Base-by-base conservation (phyloP, 2,329 filamentous ascomycete genomes). In the Nectriaceae sp. region DNA sequence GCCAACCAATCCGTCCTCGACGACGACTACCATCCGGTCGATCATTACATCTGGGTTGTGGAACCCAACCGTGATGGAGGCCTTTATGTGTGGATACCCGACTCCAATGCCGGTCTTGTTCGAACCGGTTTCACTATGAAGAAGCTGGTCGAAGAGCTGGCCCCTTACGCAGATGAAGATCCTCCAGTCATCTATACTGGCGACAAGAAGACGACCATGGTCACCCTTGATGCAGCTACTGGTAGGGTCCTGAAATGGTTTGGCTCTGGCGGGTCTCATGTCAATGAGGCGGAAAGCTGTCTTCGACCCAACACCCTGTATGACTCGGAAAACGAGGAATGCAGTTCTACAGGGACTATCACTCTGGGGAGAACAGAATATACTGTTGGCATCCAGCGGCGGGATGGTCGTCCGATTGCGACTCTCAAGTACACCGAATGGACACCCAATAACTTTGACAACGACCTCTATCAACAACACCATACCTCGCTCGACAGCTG, bases 381-480 rank as follows among this genome's bases (percentile, higher is more conserved):
- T 70, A 93, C 83, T 5, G 87, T 99, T 51, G 84, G 81, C 47
- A 95, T 99, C 38, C 87, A 91, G 56, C 86, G 89, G 51, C 82
- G 79, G 38, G 82, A 88, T 57, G 86, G 87, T 2, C 82, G 87
- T 50, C 82, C 84, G 6, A 87, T 99, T 53, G 96, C 91, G 62
- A 96, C 90, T 0, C 82, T 99, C 58, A 92, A 85, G 56, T 99
- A 95, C 65, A 88, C 90, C 11, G 94, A 99, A 68, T 99, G 94
- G 94, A 86, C 85, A 1, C 89, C 92, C 13, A 99, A 99, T 69
- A 95, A 88, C 50, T 89, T 86, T 52, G 93, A 99, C 68, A 83
- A 83, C 54, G 94, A 99, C 65, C 82, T 99, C 5, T 85, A 90
- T 61, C 82, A 82, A 42, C 90, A 97, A 64, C 94, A 97, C 63